These are phyloP conservation scores for Datura wrightii DNA, from an alignment of 257 asterid genomes.

Conservation along the genomic window DNA sequence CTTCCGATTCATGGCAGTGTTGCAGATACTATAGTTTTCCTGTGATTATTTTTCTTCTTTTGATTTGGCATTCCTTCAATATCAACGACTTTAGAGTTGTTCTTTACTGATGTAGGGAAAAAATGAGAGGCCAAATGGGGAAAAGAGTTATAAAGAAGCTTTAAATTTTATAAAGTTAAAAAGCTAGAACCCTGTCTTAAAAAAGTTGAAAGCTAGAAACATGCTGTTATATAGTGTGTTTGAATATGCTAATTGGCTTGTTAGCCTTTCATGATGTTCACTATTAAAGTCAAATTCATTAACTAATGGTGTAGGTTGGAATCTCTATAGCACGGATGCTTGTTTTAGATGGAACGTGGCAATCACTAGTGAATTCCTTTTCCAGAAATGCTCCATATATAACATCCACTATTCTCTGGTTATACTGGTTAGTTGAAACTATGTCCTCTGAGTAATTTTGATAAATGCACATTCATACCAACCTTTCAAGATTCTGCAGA, in stretches of 20 bases:
- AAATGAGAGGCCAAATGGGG: slow-evolving; percentile 2
- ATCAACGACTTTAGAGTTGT: neutral
- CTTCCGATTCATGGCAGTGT: neutral
- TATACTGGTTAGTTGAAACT: slow-evolving; percentile 73
- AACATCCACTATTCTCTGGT: slow-evolving; percentile 76
- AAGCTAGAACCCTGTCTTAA: slow-evolving; percentile 14
- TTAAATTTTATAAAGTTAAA: neutral
- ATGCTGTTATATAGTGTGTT: slow-evolving; percentile 1
- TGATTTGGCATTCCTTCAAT: neutral
- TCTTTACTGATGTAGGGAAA: slow-evolving; percentile 17
- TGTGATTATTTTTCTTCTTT: neutral
- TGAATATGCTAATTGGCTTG: neutral
- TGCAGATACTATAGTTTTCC: slow-evolving; percentile 11
- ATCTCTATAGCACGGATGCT: slow-evolving; percentile 73
- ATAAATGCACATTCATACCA: slow-evolving; percentile 3
- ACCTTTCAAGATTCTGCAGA: neutral
- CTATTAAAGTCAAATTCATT: neutral
- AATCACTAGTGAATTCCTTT: slow-evolving; percentile 67
- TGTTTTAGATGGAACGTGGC: slow-evolving; percentile 81
- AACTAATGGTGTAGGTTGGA: slow-evolving; percentile 73
- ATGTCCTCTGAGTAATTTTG: slow-evolving; percentile 13
- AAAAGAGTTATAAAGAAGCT: slow-evolving; percentile 18
- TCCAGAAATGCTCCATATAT: slow-evolving; percentile 75
- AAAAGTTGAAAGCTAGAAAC: slow-evolving; percentile 7
- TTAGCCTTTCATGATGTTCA: slow-evolving; percentile 14